Base-by-base conservation (phyloP, 352 stramenopile species). In the Phytophthora quininea region DNA sequence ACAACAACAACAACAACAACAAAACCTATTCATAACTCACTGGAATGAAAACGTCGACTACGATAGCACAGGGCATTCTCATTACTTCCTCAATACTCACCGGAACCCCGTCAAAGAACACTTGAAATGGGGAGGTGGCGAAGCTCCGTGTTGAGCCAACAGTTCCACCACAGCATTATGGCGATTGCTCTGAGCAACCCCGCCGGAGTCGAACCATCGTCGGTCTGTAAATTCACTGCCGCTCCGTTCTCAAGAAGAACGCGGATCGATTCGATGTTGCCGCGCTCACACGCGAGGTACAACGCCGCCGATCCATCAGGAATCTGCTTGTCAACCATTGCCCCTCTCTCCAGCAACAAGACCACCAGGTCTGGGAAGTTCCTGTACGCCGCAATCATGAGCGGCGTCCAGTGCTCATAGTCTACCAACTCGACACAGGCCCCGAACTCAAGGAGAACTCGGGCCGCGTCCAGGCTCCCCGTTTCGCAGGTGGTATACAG, bases 401-500 rank as follows among this genome's bases (percentile, higher is more conserved):
- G 50, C 3, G 33, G 33, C 33, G 51, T 58, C 51, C 51, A 58
- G 33, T 58, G 9, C 51, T 58, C 51, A 11, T 35, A 47, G n/a
- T 61, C 54, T 19, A n/a, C 31, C 7, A 33, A n/a, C n/a, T 61
- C 54, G 31, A 61, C 53, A 10, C 9, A 46, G 1, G 54, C 54
- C 12, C 42, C 42, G 42, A 46, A n/a, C 11, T 45, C 30, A 3
- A 53, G 42, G 0, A 61, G 54, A 3, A 53, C 10, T 8, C 14
- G 11, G 11, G 9, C 43, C 42, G 43, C 32, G 11, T 50, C 11
- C 2, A 62, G 7, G 43, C 62, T 49, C 4, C 64, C 33, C 9
- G 49, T 33, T 24, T 62, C 58, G 1, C 45, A n/a, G 0, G 64
- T 49, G 8, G 66, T 37, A 30, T 62, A 62, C 10, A 71, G 42